Base-by-base conservation (phyloP, 176 grass and related monocot genomes). In the Pharus latifolius region DNA sequence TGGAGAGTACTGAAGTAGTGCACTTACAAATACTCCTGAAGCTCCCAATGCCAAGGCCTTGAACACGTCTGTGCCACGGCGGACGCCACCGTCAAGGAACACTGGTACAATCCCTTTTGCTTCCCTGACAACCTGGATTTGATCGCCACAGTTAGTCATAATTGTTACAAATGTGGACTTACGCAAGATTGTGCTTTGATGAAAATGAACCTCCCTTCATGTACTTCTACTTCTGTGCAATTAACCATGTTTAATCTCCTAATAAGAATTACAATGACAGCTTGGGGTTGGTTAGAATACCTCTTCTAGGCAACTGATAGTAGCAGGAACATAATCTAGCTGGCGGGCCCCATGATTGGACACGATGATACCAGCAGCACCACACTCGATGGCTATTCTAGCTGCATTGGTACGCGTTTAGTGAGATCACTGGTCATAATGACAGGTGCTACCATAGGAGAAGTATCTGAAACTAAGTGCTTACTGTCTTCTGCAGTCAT, bases 321-420 rank as follows among this genome's bases (percentile, higher is more conserved):
- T 94, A 54, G 87, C 95, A 17, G 95, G 90, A n/a, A 87, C 80
- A 37, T 94, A 99, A 54, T 99, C 90, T 10, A 99, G 81, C 72
- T 99, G 95, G 48, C 95, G 90, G 1, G 90, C 95, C 7, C 95
- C 95, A 10, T 99, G 95, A 16, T 99, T 99, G 31, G 95, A 99
- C 51, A 99, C 95, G 5, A 99, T 83, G 60, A 99, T 94, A 43
- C 90, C 95, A 6, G 87, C 78, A 16, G 77, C 84, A 1, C 90
- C 90, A 31, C 60, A 79, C 26, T 94, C 84, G 17, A 99, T 56
- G 32, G 95, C 84, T 43, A 91, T 58, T 35, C 72, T 70, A 47
- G 90, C 95, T 99, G 90, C 75, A 77, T 86, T 68, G 60, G 26
- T 13, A 15, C 5, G 68, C 35, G 38, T 31, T 72, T 28, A 10